Percentiles rank a stretch among this genome's conserved stretches.
Evolutionary conservation across 2,329 filamentous ascomycete genomes (phyloP).

Genomic region (Fusarium sp.): DNA sequence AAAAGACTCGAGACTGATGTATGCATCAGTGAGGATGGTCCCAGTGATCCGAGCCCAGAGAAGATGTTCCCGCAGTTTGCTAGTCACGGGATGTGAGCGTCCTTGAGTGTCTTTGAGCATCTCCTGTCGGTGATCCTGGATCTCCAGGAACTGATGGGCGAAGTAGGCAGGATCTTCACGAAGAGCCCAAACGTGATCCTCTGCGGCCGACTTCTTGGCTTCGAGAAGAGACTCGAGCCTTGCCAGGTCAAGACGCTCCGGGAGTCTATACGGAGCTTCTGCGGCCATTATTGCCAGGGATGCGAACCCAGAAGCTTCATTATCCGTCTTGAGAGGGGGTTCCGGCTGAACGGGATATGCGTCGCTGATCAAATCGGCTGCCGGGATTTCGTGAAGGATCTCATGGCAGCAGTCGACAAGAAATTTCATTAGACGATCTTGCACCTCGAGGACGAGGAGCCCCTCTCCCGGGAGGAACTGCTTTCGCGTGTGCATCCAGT

Average conservation of each 20-base stretch:
- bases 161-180: conserved; percentile 71
- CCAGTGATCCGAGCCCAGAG: conserved; percentile 56
- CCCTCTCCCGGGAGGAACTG: conserved; percentile 58
- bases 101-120: conserved; percentile 53
- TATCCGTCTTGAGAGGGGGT: conserved; percentile 46
- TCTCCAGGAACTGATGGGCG: conserved; percentile 53
- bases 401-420: conserved; percentile 58
- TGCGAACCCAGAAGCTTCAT: conserved; percentile 45
- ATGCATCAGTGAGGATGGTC: conserved; percentile 46
- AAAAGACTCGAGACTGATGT: conserved; percentile 51
- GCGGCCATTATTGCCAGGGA: conserved; percentile 54
- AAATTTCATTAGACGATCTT: conserved; percentile 59
- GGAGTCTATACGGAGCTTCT: conserved; percentile 64
- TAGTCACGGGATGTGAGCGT: conserved; percentile 36
- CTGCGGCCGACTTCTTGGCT: conserved; percentile 53
- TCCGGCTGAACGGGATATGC: conserved; percentile 50
- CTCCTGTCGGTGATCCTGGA: conserved; percentile 57
- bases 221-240: conserved; percentile 56
- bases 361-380: conserved; percentile 40
- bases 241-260: conserved; percentile 57
- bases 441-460: conserved; percentile 61
- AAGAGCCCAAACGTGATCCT: conserved; percentile 66
- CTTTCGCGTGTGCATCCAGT: conserved; percentile 48
- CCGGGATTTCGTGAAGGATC: conserved; percentile 62
- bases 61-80: conserved; percentile 2